Evolutionary conservation across 345 rosid species (phyloP).

Genomic region (Acer yangbiense): DNA sequence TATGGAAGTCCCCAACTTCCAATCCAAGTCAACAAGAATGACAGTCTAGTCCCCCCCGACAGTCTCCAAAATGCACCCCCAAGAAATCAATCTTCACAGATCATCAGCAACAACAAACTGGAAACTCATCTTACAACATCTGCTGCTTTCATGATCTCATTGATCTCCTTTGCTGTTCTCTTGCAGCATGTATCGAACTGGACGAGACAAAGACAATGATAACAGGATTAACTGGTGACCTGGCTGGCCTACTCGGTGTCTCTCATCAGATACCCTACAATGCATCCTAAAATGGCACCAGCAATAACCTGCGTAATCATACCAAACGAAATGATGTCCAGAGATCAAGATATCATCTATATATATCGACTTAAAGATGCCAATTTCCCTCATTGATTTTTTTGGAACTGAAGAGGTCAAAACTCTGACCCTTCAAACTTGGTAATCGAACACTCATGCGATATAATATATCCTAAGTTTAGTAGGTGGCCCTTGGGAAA

Average conservation of each 20-base stretch:
- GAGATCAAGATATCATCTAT: not conserved
- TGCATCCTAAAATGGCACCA: slow-evolving; percentile 74
- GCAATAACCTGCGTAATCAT: slow-evolving; percentile 69
- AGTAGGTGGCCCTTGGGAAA: too few relatives aligned
- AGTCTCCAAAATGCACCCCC: not conserved
- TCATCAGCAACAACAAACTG: not conserved
- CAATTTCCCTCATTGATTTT: not conserved
- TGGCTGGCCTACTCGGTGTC: slow-evolving; percentile 39
- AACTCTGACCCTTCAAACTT: not conserved
- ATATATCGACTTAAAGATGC: not conserved
- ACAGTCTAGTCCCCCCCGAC: not conserved
- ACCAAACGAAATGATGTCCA: slow-evolving; percentile 3
- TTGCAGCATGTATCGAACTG: not conserved
- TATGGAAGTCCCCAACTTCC: not conserved
- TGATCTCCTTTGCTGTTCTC: slow-evolving; percentile 1
- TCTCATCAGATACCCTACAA: slow-evolving; percentile 78
- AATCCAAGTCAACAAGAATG: not conserved
- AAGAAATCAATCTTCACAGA: not conserved
- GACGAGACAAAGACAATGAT: not conserved
- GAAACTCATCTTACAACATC: slow-evolving; percentile 9
- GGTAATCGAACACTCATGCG: not conserved
- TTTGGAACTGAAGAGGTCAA: not conserved
- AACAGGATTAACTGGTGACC: not conserved
- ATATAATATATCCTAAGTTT: not conserved
- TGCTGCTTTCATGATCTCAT: not conserved